Evolutionary conservation across 139 green algal species (phyloP), one percentile per base, ranked within the genome.

Genomic region (Chlorella sorokiniana): DNA sequence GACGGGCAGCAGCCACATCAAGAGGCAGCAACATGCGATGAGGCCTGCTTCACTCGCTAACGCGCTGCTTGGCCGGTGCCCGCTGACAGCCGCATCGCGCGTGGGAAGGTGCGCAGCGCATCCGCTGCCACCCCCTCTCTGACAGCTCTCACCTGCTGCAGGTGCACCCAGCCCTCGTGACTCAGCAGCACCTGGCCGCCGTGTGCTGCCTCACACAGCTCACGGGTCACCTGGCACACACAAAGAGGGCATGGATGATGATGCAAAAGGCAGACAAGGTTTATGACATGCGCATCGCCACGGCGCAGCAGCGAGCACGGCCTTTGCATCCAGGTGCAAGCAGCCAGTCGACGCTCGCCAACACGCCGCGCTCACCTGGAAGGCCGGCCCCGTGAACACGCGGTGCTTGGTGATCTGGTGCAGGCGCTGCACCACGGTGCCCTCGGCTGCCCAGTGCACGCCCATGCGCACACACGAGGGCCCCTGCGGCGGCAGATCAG

Each of bases 391-490:
- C 2, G 86, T 90, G 81, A 95, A 94, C 33, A 96, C 88, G 4
- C 88, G 76, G 64, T 93, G 89, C 71, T 92, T 90, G 31, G 93
- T 96, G 20, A 94, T 80, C 29, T 85, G 74, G 83, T 96, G 93
- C 73, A 94, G 72, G 20, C 91, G 83, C 69, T 93, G 86, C n/a
- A 88, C 88, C 20, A 97, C 85, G 7, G 88, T 92, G 61, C 92
- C 93, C 56, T 93, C 86, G 3, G 69, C 76, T 14, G 93, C 93
- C 88, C 89, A 97, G 87, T 97, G 94, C 29, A 96, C 84, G 48
- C 90, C 93, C 92, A 97, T 97, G 52, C 94, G 91, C 59, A 97
- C n/a, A n/a, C 88, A 31, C 93, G 91, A 0, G 93, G 94, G 3
- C 94, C 94, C 64, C 85, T 79, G 78, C 76, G 87, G 91, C 9